These are phyloP conservation scores for Dispira simplex DNA, from an alignment of 192 early-diverging fungal species.

Conservation along the genomic window DNA sequence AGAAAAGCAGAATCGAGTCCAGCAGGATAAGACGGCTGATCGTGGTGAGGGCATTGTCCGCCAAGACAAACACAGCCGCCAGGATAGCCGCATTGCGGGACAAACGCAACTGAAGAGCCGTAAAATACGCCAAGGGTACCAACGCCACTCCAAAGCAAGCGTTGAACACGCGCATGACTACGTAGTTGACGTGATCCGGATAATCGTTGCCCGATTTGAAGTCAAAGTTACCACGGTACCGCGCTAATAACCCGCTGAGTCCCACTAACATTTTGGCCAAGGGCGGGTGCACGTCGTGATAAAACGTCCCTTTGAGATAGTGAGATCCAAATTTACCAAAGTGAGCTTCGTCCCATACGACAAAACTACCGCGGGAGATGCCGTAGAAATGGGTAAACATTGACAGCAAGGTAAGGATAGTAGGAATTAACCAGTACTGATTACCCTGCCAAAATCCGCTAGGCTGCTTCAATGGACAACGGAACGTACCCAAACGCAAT, in stretches of 20 bases:
- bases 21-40: slow-evolving; percentile 90
- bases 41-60: slow-evolving; percentile 40
- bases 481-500: too few relatives aligned
- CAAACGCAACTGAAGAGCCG: slow-evolving; percentile 57
- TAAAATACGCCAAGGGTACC: slow-evolving; percentile 84
- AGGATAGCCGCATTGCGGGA: slow-evolving; percentile 48
- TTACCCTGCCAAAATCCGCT: slow-evolving; percentile 20
- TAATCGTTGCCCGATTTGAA: slow-evolving; percentile 72
- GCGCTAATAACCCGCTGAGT: slow-evolving; percentile 62
- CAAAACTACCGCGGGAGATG: slow-evolving; percentile 29
- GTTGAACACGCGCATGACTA: slow-evolving; percentile 77
- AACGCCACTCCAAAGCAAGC: slow-evolving; percentile 77
- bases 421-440: slow-evolving; percentile 22
- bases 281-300: slow-evolving; percentile 97
- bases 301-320: slow-evolving; percentile 88
- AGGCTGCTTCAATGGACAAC: too few relatives aligned
- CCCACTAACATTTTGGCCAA: slow-evolving; percentile 93
- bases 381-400: slow-evolving; percentile 41
- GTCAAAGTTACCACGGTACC: slow-evolving; percentile 73
- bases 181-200: slow-evolving; percentile 67
- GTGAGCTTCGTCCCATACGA: slow-evolving; percentile 64
- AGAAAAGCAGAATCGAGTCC: slow-evolving; percentile 89
- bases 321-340: slow-evolving; percentile 74
- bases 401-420: slow-evolving; percentile 30
- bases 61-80: slow-evolving; percentile 64